Evolutionary conservation across 805 yeast genomes (phyloP).

Genomic region (Jamesozyma lodderae): DNA sequence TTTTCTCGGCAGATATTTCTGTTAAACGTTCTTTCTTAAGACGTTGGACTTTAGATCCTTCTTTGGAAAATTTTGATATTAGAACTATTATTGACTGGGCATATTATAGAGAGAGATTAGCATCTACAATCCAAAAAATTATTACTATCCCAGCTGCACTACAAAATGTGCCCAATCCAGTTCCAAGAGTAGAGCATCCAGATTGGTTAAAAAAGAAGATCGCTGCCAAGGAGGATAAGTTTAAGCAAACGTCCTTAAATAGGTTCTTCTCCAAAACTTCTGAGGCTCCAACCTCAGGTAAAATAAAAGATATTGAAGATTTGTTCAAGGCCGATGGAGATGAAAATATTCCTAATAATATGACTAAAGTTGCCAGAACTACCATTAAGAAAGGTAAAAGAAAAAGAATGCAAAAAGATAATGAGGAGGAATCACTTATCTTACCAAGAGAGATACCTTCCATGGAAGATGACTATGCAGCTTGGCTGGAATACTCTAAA

Average conservation of each 20-base stretch:
- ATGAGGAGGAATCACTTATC: constrained; percentile 39
- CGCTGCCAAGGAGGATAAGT: constrained; percentile 48
- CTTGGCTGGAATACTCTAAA: constrained; percentile 67
- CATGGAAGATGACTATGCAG: constrained; percentile 56
- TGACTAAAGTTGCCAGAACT: constrained; percentile 31
- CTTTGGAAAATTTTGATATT: constrained; percentile 75
- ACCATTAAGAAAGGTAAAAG: constrained; percentile 30
- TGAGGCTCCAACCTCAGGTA: constrained; percentile 32
- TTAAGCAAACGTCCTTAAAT: constrained; percentile 60
- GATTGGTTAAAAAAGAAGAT: constrained; percentile 77
- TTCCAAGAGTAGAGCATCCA: constrained; percentile 89
- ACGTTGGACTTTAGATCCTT: constrained; percentile 78
- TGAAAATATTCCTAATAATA: constrained; percentile 21
- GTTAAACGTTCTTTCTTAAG: constrained; percentile 67
- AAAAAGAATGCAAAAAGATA: constrained; percentile 28
- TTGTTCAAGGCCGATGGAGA: constrained; percentile 32
- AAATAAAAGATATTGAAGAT: constrained; percentile 68
- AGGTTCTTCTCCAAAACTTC: constrained; percentile 45
- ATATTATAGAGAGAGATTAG: constrained; percentile 82
- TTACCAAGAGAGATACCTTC: constrained; percentile 45
- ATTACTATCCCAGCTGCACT: constrained; percentile 96
- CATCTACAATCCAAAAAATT: constrained; percentile 88
- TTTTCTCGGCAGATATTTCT: constrained; percentile 71
- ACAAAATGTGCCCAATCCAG: constrained; percentile 82
- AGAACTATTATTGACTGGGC: constrained; percentile 87